Conservation (phyloP, 352 stramenopile genomes). For the Phytophthora rubi region DNA sequence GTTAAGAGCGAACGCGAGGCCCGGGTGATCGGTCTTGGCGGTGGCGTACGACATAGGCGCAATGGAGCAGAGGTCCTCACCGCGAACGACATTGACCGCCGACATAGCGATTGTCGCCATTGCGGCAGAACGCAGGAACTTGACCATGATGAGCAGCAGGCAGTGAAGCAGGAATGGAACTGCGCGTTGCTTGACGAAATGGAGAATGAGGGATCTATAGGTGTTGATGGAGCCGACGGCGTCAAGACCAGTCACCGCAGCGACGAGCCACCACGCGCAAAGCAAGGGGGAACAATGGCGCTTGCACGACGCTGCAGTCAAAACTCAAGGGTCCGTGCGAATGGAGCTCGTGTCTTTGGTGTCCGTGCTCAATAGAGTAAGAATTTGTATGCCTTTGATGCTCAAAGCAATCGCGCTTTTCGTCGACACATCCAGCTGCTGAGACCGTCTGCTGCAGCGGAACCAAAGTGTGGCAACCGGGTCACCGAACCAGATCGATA, state of each 20-base stretch:
- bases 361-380: constrained; percentile 23
- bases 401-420: constrained; percentile 25
- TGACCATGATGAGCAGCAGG: constrained; percentile 27
- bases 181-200: constrained; percentile 19
- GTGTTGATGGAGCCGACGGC: neutral
- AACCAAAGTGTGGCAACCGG: constrained; percentile 13
- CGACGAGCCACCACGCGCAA: constrained; percentile 5
- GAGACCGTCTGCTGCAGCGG: constrained; percentile 16
- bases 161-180: neutral
- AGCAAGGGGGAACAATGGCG: constrained; percentile 9
- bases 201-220: constrained; percentile 15
- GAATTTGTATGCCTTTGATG: constrained; percentile 22
- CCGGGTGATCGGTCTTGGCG: constrained; percentile 39
- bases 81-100: constrained; percentile 4
- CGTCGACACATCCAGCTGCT: constrained; percentile 13
- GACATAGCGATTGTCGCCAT: constrained; percentile 26
- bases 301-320: constrained; percentile 1
- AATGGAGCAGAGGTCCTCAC: constrained; percentile 48
- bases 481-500: neutral
- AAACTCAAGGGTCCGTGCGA: constrained; percentile 1
- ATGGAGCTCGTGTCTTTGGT: constrained; percentile 27
- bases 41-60: constrained; percentile 42
- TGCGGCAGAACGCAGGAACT: constrained; percentile 11
- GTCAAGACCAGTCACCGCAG: constrained; percentile 10
- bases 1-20: constrained; percentile 43